phyloP scores from a whole-genome alignment of 768 basidiomycete genomes.

The Tricholoma terreum region DNA sequence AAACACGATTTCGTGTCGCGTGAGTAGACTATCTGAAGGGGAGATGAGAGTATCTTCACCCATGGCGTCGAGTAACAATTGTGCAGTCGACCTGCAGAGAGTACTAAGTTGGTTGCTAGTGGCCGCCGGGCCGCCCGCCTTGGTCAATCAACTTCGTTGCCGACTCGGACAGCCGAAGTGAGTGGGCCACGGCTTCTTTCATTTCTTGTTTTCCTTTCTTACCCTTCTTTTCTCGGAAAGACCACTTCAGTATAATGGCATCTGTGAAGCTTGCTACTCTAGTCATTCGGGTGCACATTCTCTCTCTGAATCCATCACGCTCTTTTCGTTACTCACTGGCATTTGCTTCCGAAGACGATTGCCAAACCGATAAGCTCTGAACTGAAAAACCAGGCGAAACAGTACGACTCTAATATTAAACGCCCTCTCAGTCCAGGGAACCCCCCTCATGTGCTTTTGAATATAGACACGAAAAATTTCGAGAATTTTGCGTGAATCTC shows the following conservation, averaged over 20 bases:
- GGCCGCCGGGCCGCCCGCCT: no score
- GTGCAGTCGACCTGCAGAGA: no score
- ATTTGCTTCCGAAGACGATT: conserved; percentile 53
- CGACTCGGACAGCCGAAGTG: no score
- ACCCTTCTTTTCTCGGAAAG: no score
- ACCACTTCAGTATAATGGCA: conserved; percentile 68
- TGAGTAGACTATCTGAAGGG: background rate
- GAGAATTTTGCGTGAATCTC: conserved; percentile 64
- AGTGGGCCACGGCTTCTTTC: no score
- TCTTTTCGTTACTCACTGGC: conserved; percentile 1
- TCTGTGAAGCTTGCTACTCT: conserved; percentile 72
- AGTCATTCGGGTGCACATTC: conserved; percentile 47
- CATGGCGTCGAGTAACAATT: no score
- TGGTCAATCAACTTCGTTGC: no score
- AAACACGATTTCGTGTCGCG: background rate
- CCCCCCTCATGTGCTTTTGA: background rate
- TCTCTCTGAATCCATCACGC: background rate
- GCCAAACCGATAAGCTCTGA: conserved; percentile 76
- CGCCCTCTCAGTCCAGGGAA: background rate
- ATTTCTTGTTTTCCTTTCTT: no score
- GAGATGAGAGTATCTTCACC: background rate
- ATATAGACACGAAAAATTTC: conserved; percentile 68
- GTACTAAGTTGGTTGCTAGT: no score
- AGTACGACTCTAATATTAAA: conserved; percentile 50
- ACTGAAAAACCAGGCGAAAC: conserved; percentile 67